A percentile compares a stretch with the other conserved stretches of the same genome.
These are phyloP conservation scores for Breviolum minutum DNA, from an alignment of 73 alveolate species.

Conservation along the genomic window DNA sequence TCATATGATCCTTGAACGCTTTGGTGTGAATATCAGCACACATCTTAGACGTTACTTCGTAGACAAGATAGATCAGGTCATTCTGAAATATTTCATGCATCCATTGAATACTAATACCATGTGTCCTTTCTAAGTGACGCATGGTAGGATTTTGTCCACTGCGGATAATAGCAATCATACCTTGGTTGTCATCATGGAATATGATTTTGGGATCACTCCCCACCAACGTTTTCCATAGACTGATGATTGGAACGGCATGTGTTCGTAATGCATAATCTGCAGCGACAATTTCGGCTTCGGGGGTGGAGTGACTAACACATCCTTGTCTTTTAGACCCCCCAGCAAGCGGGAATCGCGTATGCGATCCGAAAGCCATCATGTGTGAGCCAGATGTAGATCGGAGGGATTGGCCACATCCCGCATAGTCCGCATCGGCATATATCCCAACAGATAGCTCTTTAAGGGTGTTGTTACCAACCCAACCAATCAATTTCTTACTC, in stretches of 20 bases:
- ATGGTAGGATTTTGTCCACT: too few relatives aligned
- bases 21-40: too few relatives aligned
- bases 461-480: constrained; percentile 16
- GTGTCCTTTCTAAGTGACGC: too few relatives aligned
- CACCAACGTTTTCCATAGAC: neutral
- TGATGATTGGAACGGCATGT: neutral
- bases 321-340: constrained; percentile 35
- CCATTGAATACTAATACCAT: too few relatives aligned
- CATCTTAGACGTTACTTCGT: too few relatives aligned
- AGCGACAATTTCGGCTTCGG: constrained; percentile 15
- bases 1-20: neutral
- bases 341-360: constrained; percentile 1
- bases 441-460: neutral
- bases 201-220: too few relatives aligned
- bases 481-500: neutral
- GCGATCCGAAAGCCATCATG: neutral
- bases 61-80: too few relatives aligned
- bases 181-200: too few relatives aligned
- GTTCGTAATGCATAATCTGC: neutral
- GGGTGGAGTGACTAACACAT: constrained; percentile 35
- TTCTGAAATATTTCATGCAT: too few relatives aligned
- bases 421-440: constrained; percentile 37
- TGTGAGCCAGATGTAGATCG: too few relatives aligned
- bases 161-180: too few relatives aligned
- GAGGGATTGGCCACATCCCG: constrained; percentile 19